A percentile compares a stretch with the other conserved stretches of the same genome.
Conservation (phyloP, 2,329 filamentous ascomycete genomes). For the Peltaster fructicola region DNA sequence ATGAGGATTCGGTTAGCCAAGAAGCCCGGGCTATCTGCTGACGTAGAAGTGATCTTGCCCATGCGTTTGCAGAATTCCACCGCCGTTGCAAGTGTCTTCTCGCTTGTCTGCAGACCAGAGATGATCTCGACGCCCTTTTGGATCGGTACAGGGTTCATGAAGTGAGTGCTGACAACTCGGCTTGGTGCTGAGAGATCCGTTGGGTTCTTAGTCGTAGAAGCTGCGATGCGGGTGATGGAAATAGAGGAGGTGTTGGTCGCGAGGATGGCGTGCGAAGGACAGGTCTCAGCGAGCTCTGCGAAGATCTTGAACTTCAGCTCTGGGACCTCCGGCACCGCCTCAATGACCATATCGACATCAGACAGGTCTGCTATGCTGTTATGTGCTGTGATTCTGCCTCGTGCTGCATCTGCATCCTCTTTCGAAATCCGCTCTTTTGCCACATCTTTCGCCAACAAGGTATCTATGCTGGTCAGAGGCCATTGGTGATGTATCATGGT, state of each 20-base stretch:
- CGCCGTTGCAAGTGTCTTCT: slow-evolving; percentile 63
- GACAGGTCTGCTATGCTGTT: slow-evolving; percentile 61
- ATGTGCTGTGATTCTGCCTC: slow-evolving; percentile 49
- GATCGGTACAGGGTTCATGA: slow-evolving; percentile 97
- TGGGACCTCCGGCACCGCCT: slow-evolving; percentile 74
- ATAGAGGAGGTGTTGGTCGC: slow-evolving; percentile 99
- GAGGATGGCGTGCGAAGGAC: slow-evolving; percentile 69
- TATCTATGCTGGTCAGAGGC: slow-evolving; percentile 38
- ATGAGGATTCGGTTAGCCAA: slow-evolving; percentile 92
- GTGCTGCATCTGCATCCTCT: slow-evolving; percentile 57
- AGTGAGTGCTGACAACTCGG: slow-evolving; percentile 86
- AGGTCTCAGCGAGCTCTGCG: slow-evolving; percentile 60
- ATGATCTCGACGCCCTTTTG: slow-evolving; percentile 98
- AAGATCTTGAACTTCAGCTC: slow-evolving; percentile 82
- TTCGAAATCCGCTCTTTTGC: slow-evolving; percentile 71
- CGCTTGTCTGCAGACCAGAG: slow-evolving; percentile 76
- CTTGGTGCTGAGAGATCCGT: slow-evolving; percentile 66
- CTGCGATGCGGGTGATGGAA: slow-evolving; percentile 88
- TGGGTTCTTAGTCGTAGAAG: slow-evolving; percentile 59
- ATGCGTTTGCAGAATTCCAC: slow-evolving; percentile 75
- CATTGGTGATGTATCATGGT: neutral
- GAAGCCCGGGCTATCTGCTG: slow-evolving; percentile 83
- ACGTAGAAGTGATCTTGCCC: slow-evolving; percentile 81
- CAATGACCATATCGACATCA: slow-evolving; percentile 89
- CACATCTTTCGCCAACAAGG: slow-evolving; percentile 84